Percentiles rank a stretch among this genome's conserved stretches.
phyloP scores from a whole-genome alignment of 768 basidiomycete genomes.

The Amanita exitialis region DNA sequence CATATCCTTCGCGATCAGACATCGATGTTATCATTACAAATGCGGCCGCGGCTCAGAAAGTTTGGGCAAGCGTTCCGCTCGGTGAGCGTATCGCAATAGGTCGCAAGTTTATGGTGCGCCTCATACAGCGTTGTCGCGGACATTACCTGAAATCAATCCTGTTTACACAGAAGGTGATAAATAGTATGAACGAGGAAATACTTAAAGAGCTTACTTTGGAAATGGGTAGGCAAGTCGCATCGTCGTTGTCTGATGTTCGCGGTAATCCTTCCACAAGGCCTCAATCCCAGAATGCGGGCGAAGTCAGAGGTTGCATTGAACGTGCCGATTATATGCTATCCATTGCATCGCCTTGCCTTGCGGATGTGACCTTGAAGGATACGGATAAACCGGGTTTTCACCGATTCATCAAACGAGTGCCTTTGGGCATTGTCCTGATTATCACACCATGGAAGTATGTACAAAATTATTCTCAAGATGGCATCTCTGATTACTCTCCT shows the following conservation, averaged over 20 bases:
- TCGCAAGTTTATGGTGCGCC: constrained; percentile 28
- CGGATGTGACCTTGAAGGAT: constrained; percentile 63
- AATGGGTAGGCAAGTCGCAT: constrained; percentile 75
- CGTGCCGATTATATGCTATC: constrained; percentile 79
- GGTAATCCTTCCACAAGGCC: constrained; percentile 39
- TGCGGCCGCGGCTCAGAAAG: constrained; percentile 59
- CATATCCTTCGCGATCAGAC: constrained; percentile 50
- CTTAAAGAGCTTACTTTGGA: constrained; percentile 72
- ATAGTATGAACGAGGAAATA: constrained; percentile 44
- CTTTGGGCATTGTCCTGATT: constrained; percentile 80
- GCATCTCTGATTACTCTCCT: not conserved
- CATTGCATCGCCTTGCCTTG: constrained; percentile 67
- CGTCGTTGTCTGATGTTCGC: not conserved
- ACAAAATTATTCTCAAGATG: not conserved
- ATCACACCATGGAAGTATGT: constrained; percentile 91
- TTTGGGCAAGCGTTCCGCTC: constrained; percentile 68
- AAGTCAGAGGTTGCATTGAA: constrained; percentile 72
- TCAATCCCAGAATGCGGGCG: constrained; percentile 65
- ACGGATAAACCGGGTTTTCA: constrained; percentile 79
- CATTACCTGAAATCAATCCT: not conserved
- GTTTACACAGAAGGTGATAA: constrained; percentile 35
- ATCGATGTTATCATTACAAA: constrained; percentile 50
- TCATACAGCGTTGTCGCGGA: not conserved
- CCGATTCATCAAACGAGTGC: constrained; percentile 73
- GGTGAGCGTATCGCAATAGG: constrained; percentile 62